A percentile compares a stretch with the other conserved stretches of the same genome.
Evolutionary conservation across 2,329 filamentous ascomycete species (phyloP).

Genomic region (Neofusicoccum kwambonambiense): DNA sequence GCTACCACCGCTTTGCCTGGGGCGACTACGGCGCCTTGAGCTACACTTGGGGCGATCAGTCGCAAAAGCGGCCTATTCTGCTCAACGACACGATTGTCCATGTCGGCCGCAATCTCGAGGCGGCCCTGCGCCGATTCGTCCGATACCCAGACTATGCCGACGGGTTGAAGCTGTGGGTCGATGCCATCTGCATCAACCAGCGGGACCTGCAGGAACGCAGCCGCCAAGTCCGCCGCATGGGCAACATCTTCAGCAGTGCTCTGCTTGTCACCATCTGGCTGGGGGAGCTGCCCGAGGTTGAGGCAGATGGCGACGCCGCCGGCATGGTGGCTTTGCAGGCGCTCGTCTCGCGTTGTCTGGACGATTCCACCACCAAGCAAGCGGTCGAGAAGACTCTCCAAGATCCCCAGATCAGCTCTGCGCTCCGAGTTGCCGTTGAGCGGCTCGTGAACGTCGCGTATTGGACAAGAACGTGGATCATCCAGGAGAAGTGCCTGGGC

Average conservation of each 20-base stretch:
- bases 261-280: constrained; percentile 9
- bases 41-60: constrained; percentile 10
- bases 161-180: neutral
- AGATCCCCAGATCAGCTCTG: neutral
- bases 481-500: constrained; percentile 1
- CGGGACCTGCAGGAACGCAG: neutral
- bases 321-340: neutral
- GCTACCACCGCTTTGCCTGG: constrained; percentile 5
- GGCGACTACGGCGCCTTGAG: constrained; percentile 10
- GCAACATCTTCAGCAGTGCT: neutral
- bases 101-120: constrained; percentile 8
- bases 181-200: constrained; percentile 13
- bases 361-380: neutral
- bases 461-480: constrained; percentile 3
- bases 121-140: neutral
- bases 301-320: neutral
- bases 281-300: neutral
- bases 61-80: neutral
- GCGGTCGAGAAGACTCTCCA: neutral
- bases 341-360: neutral
- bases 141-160: neutral
- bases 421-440: neutral
- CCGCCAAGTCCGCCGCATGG: constrained; percentile 8
- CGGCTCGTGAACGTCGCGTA: neutral
- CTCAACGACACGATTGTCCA: neutral